Base-by-base conservation (phyloP, 306 rosid genomes). In the Crataegus laevigata region DNA sequence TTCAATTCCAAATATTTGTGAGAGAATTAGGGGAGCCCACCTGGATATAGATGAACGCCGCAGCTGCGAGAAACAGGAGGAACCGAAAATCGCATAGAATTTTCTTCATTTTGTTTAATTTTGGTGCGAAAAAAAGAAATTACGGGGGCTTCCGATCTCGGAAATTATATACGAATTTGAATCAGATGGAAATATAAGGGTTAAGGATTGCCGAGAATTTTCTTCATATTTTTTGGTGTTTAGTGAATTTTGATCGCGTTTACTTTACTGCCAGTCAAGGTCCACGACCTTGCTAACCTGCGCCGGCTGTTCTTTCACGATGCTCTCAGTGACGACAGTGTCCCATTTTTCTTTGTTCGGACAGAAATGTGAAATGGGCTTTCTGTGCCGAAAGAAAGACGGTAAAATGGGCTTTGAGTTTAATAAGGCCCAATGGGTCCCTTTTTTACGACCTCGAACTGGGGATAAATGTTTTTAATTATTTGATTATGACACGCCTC, bases 1-100 rank as follows among this genome's bases (percentile, higher is more conserved):
- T 29, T 26, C 28, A 59, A 18, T 19, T 4, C 52, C 52, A 47
- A 14, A 47, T 47, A 7, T 19, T 19, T 24, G 12, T 8, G 22
- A 19, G 38, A 68, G 42, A 58, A 72, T 4, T 38, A 72, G 66
- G 42, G 28, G 59, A 28, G 22, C 54, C 36, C 8, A 93, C 97
- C 97, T 94, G 98, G 79, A 94, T 87, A 71, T 86, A 91, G 94
- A 94, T 86, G 89, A 91, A 94, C 69, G 85, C 88, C 45, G 64
- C 85, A 25, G 97, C 94, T 17, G 97, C 96, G 64, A 91, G 68
- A 43, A 94, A 75, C 29, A 94, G 92, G 66, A 91, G 93, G 75
- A 94, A 78, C 67, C 98, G 96, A 82, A 86, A 94, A 85, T 91
- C 98, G 80, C 94, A 91, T 68, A 85, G 67, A 28, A 86, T n/a